Percentiles rank a stretch among this genome's conserved stretches.
Evolutionary conservation across 2,329 filamentous ascomycete species (phyloP).

Genomic region (Cercospora citrullina): DNA sequence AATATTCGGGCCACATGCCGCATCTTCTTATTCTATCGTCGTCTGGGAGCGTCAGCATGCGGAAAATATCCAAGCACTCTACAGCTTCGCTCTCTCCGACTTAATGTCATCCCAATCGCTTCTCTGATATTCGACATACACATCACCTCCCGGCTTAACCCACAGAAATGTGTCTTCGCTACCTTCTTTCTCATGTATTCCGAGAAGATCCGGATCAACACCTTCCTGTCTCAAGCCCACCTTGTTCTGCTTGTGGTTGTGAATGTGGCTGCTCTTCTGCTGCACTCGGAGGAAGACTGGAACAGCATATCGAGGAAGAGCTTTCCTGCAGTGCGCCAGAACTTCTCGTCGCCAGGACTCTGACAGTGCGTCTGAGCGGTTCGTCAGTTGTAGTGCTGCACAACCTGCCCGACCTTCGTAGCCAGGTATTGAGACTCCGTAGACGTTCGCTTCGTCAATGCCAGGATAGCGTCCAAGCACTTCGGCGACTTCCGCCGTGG

Average conservation of each 20-base stretch:
- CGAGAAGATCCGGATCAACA: conserved; percentile 58
- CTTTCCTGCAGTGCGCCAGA: conserved; percentile 56
- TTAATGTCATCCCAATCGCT: conserved; percentile 59
- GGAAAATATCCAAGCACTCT: neutral
- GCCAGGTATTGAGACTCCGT: conserved; percentile 48
- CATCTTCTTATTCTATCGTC: neutral
- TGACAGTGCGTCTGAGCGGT: conserved; percentile 53
- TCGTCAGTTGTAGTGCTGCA: conserved; percentile 56
- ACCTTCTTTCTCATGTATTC: conserved; percentile 46
- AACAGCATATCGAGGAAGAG: conserved; percentile 72
- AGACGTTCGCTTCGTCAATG: conserved; percentile 49
- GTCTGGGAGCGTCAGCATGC: neutral
- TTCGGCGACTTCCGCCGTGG: conserved; percentile 48
- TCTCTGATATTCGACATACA: conserved; percentile 60
- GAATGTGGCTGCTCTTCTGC: conserved; percentile 57
- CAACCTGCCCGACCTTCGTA: conserved; percentile 56
- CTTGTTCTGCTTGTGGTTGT: conserved; percentile 82
- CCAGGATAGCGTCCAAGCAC: conserved; percentile 44
- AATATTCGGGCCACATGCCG: neutral
- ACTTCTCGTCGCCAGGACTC: conserved; percentile 55
- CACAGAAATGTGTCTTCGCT: conserved; percentile 52
- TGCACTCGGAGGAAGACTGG: conserved; percentile 70
- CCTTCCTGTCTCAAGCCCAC: conserved; percentile 67
- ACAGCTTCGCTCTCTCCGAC: conserved; percentile 39
- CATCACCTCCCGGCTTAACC: conserved; percentile 48